Evolutionary conservation across 208 protist species (phyloP), one percentile per base, ranked within the genome.

Genomic region (Herpetomonas tarakana): DNA sequence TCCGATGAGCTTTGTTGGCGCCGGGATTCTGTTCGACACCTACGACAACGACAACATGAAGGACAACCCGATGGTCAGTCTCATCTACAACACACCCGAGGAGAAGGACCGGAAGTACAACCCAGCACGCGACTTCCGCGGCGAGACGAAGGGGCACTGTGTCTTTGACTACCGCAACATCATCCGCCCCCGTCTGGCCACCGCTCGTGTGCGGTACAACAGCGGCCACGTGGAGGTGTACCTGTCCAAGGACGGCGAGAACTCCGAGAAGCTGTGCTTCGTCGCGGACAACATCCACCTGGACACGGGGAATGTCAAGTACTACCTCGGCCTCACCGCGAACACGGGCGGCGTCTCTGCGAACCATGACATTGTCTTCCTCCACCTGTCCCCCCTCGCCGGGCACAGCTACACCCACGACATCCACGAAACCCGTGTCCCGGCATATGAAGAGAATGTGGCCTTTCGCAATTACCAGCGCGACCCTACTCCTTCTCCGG

Each of bases 1-100:
- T 18, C 64, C 83, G 1, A 25, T 52, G 41, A 65, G 69, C 19
- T 96, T 96, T 59, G 68, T 76, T 19, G 91, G 91, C 46, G 58
- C 93, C 29, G 91, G 81, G 16, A 69, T 96, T 39, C 25, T 96
- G 24, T 91, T 96, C 35, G 88, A 96, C 68, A 84, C 85, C 26
- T 96, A 88, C 68, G 91, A 96, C 71, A 96, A 96, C 62, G 88
- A 94, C 66, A 76, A 73, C 39, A 59, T 49, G 24, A 69, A 73
- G 3, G 81, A 93, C 71, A 94, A 93, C 62, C 91, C 91, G 24
- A 81, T 67, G 63, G 71, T 96, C 39, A 72, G 69, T 30, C 54
- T 96, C 19, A 18, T 96, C 24, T 67, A 60, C 44, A 68, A 53
- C 61, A 38, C 2, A 6, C n/a, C 35, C 30, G 68, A 60, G 21